Percentiles rank a stretch among this genome's conserved stretches.
Evolutionary conservation across 805 yeast genomes (phyloP).

Genomic region (Ogataea henricii): DNA sequence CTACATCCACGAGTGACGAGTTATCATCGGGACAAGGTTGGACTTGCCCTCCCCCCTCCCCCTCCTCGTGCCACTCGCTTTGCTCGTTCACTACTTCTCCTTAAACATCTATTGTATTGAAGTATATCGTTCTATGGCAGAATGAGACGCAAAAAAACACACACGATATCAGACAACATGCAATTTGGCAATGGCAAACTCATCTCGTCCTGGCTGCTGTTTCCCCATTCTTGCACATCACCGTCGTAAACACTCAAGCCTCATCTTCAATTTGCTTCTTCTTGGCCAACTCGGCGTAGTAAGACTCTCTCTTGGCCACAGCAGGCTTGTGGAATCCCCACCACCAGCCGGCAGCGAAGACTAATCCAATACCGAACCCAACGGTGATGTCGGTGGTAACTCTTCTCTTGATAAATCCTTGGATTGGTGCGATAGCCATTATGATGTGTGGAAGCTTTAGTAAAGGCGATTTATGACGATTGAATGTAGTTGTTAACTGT

Average conservation of each 20-base stretch:
- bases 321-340: slow-evolving; percentile 76
- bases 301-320: slow-evolving; percentile 78
- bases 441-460: slow-evolving; percentile 3
- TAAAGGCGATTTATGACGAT: neutral
- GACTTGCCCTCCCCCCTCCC: neutral
- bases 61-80: neutral
- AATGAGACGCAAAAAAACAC: neutral
- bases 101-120: slow-evolving; percentile 1
- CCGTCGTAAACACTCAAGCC: slow-evolving; percentile 16
- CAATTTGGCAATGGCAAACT: neutral
- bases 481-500: slow-evolving; percentile 1
- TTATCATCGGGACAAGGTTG: no score
- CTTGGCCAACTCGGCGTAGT: slow-evolving; percentile 77
- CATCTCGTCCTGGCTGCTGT: neutral
- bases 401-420: slow-evolving; percentile 80
- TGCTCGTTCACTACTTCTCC: neutral
- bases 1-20: no score
- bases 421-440: slow-evolving; percentile 84
- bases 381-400: slow-evolving; percentile 75
- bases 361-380: slow-evolving; percentile 47
- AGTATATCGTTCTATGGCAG: slow-evolving; percentile 6
- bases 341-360: slow-evolving; percentile 79
- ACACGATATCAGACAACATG: neutral
- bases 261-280: slow-evolving; percentile 63
- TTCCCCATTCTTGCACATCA: neutral